Evolutionary conservation across 352 stramenopile genomes (phyloP), one percentile per base, ranked within the genome.

Genomic region (Phytophthora fragariae): DNA sequence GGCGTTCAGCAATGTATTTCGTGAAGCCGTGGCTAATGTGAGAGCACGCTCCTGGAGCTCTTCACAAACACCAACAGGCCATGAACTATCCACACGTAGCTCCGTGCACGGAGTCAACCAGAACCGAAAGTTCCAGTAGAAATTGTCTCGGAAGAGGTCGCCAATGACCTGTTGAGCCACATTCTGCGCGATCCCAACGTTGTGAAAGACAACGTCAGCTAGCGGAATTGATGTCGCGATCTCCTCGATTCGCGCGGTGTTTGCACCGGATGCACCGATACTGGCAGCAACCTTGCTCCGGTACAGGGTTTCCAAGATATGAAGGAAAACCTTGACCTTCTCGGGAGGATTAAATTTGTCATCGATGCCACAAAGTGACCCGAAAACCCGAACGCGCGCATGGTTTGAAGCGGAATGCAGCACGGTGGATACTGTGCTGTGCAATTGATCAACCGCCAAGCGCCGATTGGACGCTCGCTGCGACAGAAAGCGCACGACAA

Each of bases 51-150:
- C 81, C n/a, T 93, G 81, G n/a, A 95, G 73, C 64, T 94, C 85
- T 5, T 81, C 63, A 37, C 81, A 75, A n/a, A 88, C 76, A 9
- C 50, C 64, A 6, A 35, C 8, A 2, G 86, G 85, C 88, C 88
- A 95, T 21, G 70, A 63, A 50, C 78, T 88, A 29, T 82, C 61
- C 39, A 94, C 69, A 47, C 68, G 60, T 17, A 95, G 75, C 65
- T 95, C 88, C 15, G 65, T 68, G 77, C 83, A 92, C 17, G 86
- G 82, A 35, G 75, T 68, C 52, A 85, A 57, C 81, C 88, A 92
- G 72, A 94, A 95, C 54, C 86, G 73, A 49, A 94, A 91, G 61
- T 91, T 89, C 88, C 88, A 95, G 71, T 89, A 92, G 65, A 82
- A 90, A 31, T 93, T 88, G 19, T 92, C 78, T 52, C 80, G 71